These are phyloP conservation scores for Phytophthora hibernalis DNA, from an alignment of 352 stramenopile genomes.

Conservation along the genomic window DNA sequence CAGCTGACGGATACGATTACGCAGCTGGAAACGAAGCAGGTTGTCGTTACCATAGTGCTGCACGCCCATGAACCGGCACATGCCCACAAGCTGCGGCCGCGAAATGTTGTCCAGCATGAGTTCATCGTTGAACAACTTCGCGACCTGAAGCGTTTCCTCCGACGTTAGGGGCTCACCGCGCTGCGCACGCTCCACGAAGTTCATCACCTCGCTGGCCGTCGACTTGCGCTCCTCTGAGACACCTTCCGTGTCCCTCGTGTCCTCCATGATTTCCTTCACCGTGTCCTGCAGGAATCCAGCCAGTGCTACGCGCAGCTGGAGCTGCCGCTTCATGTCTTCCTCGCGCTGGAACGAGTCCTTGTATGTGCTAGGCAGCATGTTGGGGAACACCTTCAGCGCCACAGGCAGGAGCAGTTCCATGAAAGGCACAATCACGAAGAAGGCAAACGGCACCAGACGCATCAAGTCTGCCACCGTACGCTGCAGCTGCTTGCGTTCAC, in stretches of 20 bases:
- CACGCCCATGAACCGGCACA: conserved; percentile 98
- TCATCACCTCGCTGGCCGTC: conserved; percentile 84
- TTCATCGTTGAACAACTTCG: conserved; percentile 97
- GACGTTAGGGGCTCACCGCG: conserved; percentile 75
- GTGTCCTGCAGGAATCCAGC: conserved; percentile 98
- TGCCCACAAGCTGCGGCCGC: conserved; percentile 95
- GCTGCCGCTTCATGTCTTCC: conserved; percentile 98
- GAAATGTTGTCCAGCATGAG: conserved; percentile 99
- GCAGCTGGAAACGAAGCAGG: conserved; percentile 96
- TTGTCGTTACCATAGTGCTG: conserved; percentile 97
- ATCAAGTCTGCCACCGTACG: conserved; percentile 97
- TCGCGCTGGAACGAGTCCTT: conserved; percentile 95
- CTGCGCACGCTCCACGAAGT: conserved; percentile 86
- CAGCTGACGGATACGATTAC: conserved; percentile 93
- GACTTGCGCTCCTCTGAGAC: conserved; percentile 81
- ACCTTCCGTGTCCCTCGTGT: conserved; percentile 81
- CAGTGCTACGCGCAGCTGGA: conserved; percentile 96
- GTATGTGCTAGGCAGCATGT: conserved; percentile 99
- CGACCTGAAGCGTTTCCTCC: conserved; percentile 90
- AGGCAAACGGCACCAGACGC: conserved; percentile 96
- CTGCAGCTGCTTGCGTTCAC: conserved; percentile 97
- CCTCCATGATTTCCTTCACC: conserved; percentile 90
- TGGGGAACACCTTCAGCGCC: conserved; percentile 98
- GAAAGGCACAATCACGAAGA: conserved; percentile 98
- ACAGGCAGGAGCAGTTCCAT: conserved; percentile 98